Conservation (phyloP, 495 filamentous ascomycete species). For the Sordaria brevicollis region DNA sequence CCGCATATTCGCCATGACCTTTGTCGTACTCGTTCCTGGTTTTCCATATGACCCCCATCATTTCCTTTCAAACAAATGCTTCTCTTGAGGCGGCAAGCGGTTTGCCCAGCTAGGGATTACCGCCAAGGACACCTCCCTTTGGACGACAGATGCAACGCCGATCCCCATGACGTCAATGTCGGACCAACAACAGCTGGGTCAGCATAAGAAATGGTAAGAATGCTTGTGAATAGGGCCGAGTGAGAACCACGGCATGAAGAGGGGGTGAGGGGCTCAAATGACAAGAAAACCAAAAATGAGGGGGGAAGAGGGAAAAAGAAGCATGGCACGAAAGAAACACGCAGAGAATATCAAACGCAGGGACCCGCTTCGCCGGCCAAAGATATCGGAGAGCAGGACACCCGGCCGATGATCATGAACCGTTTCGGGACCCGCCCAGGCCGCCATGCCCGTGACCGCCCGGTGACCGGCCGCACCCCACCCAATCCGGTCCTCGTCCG, state of each 20-base stretch:
- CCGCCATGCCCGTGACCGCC: not conserved
- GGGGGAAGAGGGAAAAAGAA: too few species aligned
- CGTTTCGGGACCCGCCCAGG: not conserved
- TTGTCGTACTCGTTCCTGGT: not conserved
- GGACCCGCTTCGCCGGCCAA: not conserved
- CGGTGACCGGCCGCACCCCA: not conserved
- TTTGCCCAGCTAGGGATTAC: not conserved
- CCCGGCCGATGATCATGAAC: conserved; percentile 4
- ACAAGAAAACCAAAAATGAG: too few species aligned
- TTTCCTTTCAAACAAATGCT: not conserved
- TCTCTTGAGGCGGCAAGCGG: not conserved
- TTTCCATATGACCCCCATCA: too few species aligned
- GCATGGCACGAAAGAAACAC: too few species aligned
- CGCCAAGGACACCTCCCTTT: not conserved
- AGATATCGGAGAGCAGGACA: not conserved
- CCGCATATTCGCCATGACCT: not conserved
- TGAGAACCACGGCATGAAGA: not conserved
- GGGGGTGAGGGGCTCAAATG: not conserved
- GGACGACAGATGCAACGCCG: conserved; percentile 2
- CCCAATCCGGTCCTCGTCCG: not conserved
- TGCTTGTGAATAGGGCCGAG: not conserved
- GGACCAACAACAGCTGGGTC: not conserved
- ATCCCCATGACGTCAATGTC: conserved; percentile 16
- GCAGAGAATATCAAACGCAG: not conserved
- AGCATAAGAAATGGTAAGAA: not conserved